A percentile compares a stretch with the other conserved stretches of the same genome.
Conservation (phyloP, 768 basidiomycete species). For the Suillus bovinus region DNA sequence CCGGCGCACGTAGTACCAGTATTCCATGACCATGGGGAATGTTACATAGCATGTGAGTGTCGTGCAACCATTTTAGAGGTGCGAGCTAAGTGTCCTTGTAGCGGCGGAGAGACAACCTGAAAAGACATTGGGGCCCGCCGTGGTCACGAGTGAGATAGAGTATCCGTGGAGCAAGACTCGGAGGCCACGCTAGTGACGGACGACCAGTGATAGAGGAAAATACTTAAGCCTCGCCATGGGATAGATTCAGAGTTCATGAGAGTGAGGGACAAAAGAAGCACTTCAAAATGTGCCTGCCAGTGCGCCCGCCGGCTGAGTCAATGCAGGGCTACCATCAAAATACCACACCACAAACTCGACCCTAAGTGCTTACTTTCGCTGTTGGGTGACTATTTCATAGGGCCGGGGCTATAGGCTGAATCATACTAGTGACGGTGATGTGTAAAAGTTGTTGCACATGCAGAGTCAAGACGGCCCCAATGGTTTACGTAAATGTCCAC, state of each 20-base stretch:
- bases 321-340: background rate
- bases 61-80: background rate
- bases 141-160: background rate
- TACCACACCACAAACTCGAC: background rate
- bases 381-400: background rate
- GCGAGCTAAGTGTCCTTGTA: background rate
- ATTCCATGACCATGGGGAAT: background rate
- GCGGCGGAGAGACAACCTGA: background rate
- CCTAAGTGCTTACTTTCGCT: background rate
- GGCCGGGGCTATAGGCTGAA: background rate
- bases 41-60: background rate
- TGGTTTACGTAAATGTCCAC: background rate
- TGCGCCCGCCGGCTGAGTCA: background rate
- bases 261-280: background rate
- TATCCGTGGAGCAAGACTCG: background rate
- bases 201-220: background rate
- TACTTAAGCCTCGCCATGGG: constrained; percentile 1
- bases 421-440: background rate
- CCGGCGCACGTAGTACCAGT: background rate
- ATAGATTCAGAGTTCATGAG: background rate
- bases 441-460: too few relatives aligned
- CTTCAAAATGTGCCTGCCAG: background rate
- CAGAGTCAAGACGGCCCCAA: too few relatives aligned
- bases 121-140: too few relatives aligned
- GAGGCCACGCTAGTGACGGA: background rate